Percentiles rank a stretch among this genome's conserved stretches.
Conservation (phyloP, 2,329 filamentous ascomycete genomes). For the Exophiala oligosperma region DNA sequence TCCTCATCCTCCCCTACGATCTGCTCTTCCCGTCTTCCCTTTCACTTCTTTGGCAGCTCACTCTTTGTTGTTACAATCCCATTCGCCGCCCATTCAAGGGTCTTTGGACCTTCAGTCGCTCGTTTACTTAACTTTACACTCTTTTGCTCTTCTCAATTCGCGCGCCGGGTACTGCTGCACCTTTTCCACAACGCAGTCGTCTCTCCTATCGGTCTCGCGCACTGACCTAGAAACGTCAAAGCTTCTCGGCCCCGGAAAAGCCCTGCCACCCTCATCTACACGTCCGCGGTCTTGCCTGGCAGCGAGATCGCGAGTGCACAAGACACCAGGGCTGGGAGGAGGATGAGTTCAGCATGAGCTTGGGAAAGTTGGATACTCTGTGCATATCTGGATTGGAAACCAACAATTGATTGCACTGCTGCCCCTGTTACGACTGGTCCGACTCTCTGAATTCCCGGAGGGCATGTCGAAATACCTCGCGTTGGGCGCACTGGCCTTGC, state of each 20-base stretch:
- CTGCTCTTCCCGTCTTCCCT: conserved; percentile 20
- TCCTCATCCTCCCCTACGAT: conserved; percentile 23
- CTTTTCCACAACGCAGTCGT: not conserved
- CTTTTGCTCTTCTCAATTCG: conserved; percentile 13
- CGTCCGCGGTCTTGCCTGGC: conserved; percentile 44
- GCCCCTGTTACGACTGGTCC: not conserved
- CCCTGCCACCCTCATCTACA: conserved; percentile 4
- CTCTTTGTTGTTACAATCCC: conserved; percentile 21
- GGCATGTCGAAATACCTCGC: conserved; percentile 17
- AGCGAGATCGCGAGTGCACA: conserved; percentile 89
- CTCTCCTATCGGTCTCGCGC: conserved; percentile 4
- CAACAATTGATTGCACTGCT: conserved; percentile 5
- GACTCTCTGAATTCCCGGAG: conserved; percentile 1
- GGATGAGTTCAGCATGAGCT: conserved; percentile 26
- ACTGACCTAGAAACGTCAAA: conserved; percentile 13
- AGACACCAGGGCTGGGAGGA: conserved; percentile 36
- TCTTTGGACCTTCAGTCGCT: conserved; percentile 27
- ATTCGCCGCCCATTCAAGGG: conserved; percentile 8
- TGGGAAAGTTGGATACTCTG: conserved; percentile 67
- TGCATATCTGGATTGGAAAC: conserved; percentile 52
- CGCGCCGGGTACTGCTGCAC: conserved; percentile 2
- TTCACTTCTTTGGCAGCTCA: conserved; percentile 31
- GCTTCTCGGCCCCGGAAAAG: conserved; percentile 4
- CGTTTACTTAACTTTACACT: conserved; percentile 20
- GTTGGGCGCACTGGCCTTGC: conserved; percentile 23